Base-by-base conservation (phyloP, 768 basidiomycete species). In the Trametes cubensis region DNA sequence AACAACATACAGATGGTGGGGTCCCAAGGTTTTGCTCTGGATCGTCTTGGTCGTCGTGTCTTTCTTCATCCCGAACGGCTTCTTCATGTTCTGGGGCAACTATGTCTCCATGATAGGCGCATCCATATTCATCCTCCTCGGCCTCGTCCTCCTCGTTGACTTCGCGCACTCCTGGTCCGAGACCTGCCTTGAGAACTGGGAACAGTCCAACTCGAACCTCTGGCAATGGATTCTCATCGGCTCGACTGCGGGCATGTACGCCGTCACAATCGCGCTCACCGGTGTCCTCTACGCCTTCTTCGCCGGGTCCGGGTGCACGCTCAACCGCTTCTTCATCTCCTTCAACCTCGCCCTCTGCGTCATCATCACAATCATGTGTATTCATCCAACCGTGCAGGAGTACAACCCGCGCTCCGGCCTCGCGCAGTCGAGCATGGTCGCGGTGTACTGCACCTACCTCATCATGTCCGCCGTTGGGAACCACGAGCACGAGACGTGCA, bases 101-200 rank as follows among this genome's bases (percentile, higher is more conserved):
- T 96, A 97, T 70, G 76, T 94, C 63, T 84, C 95, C 23, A 83
- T 97, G 45, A 86, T 98, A 58, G 97, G 97, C 40, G 93, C 96
- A 0, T 93, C 90, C 6, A 73, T 95, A 62, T 99, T 99, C 79
- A 98, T 99, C 72, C 87, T 98, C 38, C 89, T 99, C 65, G 97
- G 97, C 49, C 88, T 99, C 28, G 93, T 99, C 60, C 88, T 99
- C 46, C 87, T 99, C 60, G 90, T 99, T 75, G 97, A 99, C 79
- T 98, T 98, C 70, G 97, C 97, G 2, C 97, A 99, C 73, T 90
- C 93, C 6, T 98, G 95, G 95, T 94, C 94, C 17, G 97, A 99
- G 76, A 95, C 87, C 6, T 98, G 96, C 73, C 83, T 98, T 55
- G 89, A 96, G 66, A 94, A 94, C 57, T 98, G 94, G 95, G 96